phyloP scores from a whole-genome alignment of 2,329 filamentous ascomycete genomes.

The Trichoderma endophyticum region DNA sequence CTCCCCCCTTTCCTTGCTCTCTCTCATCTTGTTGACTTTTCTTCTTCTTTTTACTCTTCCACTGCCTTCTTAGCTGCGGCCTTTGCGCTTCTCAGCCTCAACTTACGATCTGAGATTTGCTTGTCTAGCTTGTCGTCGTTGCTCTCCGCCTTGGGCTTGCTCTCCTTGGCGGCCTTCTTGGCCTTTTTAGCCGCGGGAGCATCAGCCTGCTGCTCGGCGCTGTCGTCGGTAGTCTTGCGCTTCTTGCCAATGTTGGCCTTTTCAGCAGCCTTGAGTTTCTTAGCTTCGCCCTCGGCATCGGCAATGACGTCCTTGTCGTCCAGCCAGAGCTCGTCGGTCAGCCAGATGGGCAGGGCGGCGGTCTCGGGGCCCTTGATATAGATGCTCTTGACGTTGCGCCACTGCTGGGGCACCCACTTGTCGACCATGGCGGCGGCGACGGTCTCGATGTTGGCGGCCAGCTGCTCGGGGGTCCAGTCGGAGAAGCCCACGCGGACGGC shows the following conservation, averaged over 20 bases:
- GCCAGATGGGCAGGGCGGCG: constrained; percentile 87
- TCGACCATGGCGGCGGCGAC: constrained; percentile 68
- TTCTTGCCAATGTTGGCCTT: constrained; percentile 65
- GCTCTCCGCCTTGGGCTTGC: constrained; percentile 39
- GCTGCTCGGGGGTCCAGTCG: constrained; percentile 68
- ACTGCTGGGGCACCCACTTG: constrained; percentile 80
- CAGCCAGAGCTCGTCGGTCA: constrained; percentile 87
- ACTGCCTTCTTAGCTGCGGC: constrained; percentile 51
- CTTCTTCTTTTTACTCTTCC: constrained; percentile 38
- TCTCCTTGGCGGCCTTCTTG: constrained; percentile 28
- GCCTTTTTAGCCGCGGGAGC: constrained; percentile 40
- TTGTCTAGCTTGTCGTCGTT: constrained; percentile 54
- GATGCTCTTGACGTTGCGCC: constrained; percentile 78
- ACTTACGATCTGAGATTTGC: constrained; percentile 59
- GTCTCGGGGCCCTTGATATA: constrained; percentile 91
- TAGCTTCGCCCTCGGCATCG: constrained; percentile 47
- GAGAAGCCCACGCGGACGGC: constrained; percentile 76
- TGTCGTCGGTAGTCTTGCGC: constrained; percentile 49
- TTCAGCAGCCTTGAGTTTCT: constrained; percentile 39
- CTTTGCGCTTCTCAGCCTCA: constrained; percentile 58
- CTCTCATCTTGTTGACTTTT: background rate
- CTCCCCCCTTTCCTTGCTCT: background rate
- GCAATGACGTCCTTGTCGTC: constrained; percentile 73
- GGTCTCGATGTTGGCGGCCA: constrained; percentile 76
- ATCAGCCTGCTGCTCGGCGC: constrained; percentile 42